Evolutionary conservation across 1,139 yeast genomes (phyloP).

Genomic region (Tardiomyces blankii): DNA sequence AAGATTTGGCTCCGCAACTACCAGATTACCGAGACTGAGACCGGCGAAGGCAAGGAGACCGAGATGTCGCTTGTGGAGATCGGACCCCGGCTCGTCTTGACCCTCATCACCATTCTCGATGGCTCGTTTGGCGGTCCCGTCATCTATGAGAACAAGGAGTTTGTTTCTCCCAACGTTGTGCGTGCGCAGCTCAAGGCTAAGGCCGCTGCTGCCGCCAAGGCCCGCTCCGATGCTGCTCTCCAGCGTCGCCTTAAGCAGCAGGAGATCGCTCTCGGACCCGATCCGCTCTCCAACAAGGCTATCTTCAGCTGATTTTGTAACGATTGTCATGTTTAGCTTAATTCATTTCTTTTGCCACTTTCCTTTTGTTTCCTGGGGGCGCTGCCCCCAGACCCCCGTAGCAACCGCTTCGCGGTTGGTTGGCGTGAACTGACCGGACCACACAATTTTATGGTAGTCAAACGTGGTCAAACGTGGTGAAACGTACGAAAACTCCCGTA

Average conservation of each 20-base stretch:
- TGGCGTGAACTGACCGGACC: too few species aligned
- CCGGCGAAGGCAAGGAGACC: constrained; percentile 36
- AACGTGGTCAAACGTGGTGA: too few species aligned
- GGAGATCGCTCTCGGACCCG: constrained; percentile 62
- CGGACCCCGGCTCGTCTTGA: constrained; percentile 94
- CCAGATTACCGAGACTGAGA: constrained; percentile 70
- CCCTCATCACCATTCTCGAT: constrained; percentile 83
- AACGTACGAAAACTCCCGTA: too few species aligned
- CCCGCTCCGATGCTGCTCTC: constrained; percentile 70
- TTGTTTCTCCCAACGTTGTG: constrained; percentile 89
- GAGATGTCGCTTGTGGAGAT: constrained; percentile 80
- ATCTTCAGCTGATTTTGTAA: constrained; percentile 35
- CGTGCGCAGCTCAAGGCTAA: constrained; percentile 80
- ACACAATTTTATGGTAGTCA: too few species aligned
- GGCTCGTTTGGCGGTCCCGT: constrained; percentile 98
- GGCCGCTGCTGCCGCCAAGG: constrained; percentile 68
- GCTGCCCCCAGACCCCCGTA: too few species aligned
- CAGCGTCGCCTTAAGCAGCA: constrained; percentile 67
- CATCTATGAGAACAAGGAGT: constrained; percentile 93
- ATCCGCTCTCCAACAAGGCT: constrained; percentile 75
- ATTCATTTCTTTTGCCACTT: neutral
- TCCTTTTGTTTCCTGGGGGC: too few species aligned
- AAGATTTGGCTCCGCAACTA: constrained; percentile 94
- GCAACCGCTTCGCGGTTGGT: too few species aligned
- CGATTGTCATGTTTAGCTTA: neutral